These are phyloP conservation scores for Trypanosoma congolense DNA, from an alignment of 208 protist genomes.

Conservation along the genomic window DNA sequence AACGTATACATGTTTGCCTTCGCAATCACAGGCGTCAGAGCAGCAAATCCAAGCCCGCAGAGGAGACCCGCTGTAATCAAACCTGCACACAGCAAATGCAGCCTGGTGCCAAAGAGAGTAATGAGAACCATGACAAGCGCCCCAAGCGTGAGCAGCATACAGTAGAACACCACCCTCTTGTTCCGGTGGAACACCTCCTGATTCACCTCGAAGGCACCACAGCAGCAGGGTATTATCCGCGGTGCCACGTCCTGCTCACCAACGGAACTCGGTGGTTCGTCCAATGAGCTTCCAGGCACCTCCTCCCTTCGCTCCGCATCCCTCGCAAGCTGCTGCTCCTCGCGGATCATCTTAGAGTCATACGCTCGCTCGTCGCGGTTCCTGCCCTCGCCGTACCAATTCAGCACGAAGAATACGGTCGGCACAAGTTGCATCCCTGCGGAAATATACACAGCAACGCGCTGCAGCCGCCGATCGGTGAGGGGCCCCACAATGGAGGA, in stretches of 20 bases:
- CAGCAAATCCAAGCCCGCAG: constrained; percentile 44
- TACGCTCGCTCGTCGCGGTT: constrained; percentile 50
- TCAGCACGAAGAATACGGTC: constrained; percentile 45
- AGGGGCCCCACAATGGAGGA: constrained; percentile 48
- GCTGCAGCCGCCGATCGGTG: constrained; percentile 33
- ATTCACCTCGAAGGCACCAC: constrained; percentile 58
- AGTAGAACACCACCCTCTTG: constrained; percentile 53
- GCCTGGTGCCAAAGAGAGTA: constrained; percentile 34
- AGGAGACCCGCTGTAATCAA: constrained; percentile 32
- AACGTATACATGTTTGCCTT: constrained; percentile 68
- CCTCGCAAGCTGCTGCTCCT: no score
- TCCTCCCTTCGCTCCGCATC: constrained; percentile 10
- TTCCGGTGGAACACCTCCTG: constrained; percentile 46
- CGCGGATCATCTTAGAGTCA: constrained; percentile 30
- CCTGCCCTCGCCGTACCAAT: constrained; percentile 59
- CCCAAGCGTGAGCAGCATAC: constrained; percentile 34
- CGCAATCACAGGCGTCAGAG: constrained; percentile 55
- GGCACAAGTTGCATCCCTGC: constrained; percentile 54
- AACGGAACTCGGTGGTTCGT: not conserved
- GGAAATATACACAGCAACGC: constrained; percentile 49
- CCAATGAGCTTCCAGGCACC: not conserved
- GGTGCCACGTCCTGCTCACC: not conserved
- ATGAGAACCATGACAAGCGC: constrained; percentile 40
- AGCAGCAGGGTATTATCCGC: constrained; percentile 20
- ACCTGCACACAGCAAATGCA: constrained; percentile 29